Conservation (phyloP, 2,329 filamentous ascomycete species). For the Alternaria conjuncta region DNA sequence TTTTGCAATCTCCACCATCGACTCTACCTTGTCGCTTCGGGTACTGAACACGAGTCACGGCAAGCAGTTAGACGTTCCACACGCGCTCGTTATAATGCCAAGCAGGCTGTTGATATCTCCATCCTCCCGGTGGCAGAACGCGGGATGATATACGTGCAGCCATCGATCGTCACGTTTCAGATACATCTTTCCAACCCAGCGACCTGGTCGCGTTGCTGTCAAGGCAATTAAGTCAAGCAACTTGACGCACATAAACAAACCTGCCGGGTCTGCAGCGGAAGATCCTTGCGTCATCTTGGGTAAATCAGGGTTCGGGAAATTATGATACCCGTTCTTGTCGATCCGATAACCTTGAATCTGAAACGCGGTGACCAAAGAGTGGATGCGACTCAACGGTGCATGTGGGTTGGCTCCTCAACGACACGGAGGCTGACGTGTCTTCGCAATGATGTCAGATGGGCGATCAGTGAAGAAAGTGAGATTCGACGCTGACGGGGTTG, state of each 20-base stretch:
- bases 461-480: background rate
- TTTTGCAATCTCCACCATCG: background rate
- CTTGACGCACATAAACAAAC: background rate
- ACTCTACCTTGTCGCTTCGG: background rate
- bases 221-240: background rate
- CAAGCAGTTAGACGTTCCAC: background rate
- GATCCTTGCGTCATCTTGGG: background rate
- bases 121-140: background rate
- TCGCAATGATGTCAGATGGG: background rate
- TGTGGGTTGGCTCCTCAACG: background rate
- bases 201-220: conserved; percentile 1
- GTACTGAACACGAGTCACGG: background rate
- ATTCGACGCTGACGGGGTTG: background rate
- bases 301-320: conserved; percentile 1
- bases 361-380: conserved; percentile 2
- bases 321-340: conserved; percentile 9
- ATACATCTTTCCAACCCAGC: background rate
- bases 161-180: conserved; percentile 7
- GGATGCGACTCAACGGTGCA: conserved; percentile 3
- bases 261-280: background rate
- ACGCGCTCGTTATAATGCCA: background rate
- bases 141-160: background rate
- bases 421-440: background rate
- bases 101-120: background rate
- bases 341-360: conserved; percentile 8